Evolutionary conservation across 2,329 filamentous ascomycete species (phyloP), one percentile per base, ranked within the genome.

Genomic region (Pseudopyricularia cyperi): DNA sequence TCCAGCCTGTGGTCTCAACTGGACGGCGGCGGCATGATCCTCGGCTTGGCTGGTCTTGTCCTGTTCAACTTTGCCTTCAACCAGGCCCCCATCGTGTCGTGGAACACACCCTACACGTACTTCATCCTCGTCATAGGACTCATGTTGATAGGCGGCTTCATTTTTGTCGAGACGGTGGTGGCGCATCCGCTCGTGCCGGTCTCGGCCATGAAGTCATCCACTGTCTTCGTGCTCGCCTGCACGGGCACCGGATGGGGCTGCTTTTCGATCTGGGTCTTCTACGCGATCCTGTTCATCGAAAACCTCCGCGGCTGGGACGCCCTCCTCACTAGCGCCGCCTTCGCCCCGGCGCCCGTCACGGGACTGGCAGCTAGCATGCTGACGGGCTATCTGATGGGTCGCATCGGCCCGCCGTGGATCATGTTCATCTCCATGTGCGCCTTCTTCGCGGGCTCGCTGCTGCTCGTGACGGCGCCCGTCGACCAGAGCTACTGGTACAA

Each of bases 401-500:
- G 61, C 19, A 61, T 70, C 17, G 61, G 61, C 22, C 66, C 70
- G 2, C 61, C 65, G 46, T 60, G 63, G 53, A 66, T 76, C 51
- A 70, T 78, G 65, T 62, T 69, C 17, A 59, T 70, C 17, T 70
- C 72, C 3, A 65, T 75, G 50, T 53, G 65, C 3, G 64, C 70
- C 0, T 76, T 76, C 53, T 68, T 68, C 1, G 55, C 61, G 0
- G 73, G 72, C 2, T 66, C 68, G 4, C 55, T 70, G 6, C 57
- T 78, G 7, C 68, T 71, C 26, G 69, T 69, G 9, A 70, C 69
- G 9, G 68, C 74, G 2, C 78, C 80, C 0, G 66, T 72, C 0
- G 57, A 71, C 5, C 79, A 84, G 61, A 73, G 66, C 0, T 87
- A 85, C 65, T 87, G 83, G 83, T 69, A 68, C 17, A 76, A 83